phyloP scores from a whole-genome alignment of 306 rosid species.

The Prunus fruticosa region DNA sequence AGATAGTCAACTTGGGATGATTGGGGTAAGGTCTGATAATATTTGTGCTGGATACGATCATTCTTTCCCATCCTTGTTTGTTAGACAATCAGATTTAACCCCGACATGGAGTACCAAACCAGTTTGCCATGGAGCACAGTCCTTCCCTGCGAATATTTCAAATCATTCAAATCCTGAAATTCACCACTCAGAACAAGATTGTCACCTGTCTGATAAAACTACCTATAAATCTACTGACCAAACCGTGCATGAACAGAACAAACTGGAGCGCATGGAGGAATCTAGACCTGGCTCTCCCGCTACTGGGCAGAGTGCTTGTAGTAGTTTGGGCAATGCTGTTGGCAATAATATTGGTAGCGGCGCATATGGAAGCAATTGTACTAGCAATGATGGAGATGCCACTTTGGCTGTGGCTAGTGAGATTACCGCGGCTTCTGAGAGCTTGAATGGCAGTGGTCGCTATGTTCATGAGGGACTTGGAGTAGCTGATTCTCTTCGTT shows the following conservation, averaged over 20 bases:
- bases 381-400: slow-evolving; percentile 44
- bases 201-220: slow-evolving; percentile 33
- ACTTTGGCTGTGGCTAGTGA: slow-evolving; percentile 24
- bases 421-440: slow-evolving; percentile 25
- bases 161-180: slow-evolving; percentile 34
- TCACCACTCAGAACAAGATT: slow-evolving; percentile 35
- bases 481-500: slow-evolving; percentile 33
- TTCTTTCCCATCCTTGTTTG: slow-evolving; percentile 36
- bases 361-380: slow-evolving; percentile 39
- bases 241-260: slow-evolving; percentile 21
- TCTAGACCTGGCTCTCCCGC: slow-evolving; percentile 37
- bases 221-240: slow-evolving; percentile 26
- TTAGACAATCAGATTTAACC: slow-evolving; percentile 29
- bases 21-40: slow-evolving; percentile 32
- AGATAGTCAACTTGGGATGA: slow-evolving; percentile 28
- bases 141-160: slow-evolving; percentile 33
- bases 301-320: slow-evolving; percentile 29
- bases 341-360: slow-evolving; percentile 20
- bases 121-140: slow-evolving; percentile 31
- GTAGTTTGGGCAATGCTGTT: slow-evolving; percentile 34
- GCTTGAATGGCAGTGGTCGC: slow-evolving; percentile 23
- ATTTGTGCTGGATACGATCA: slow-evolving; percentile 23
- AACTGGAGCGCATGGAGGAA: slow-evolving; percentile 25
- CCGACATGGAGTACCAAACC: slow-evolving; percentile 29
- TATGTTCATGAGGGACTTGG: slow-evolving; percentile 31